These are phyloP conservation scores for Apiospora sp. DNA, from an alignment of 2,329 filamentous ascomycete genomes.

Conservation along the genomic window DNA sequence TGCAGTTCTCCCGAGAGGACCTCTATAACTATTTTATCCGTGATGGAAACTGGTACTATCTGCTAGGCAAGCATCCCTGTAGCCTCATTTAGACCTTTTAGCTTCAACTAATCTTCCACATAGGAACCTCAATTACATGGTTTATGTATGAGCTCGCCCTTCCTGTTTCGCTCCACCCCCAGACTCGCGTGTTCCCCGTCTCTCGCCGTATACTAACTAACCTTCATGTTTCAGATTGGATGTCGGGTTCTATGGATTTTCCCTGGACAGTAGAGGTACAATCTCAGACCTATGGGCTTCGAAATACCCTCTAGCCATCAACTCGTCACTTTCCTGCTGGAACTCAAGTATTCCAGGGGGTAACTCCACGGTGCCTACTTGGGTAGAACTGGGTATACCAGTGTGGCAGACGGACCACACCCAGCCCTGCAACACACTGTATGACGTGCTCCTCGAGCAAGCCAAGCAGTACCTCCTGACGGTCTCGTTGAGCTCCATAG, in stretches of 20 bases:
- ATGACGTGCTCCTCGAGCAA: conserved; percentile 59
- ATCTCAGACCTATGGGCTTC: conserved; percentile 54
- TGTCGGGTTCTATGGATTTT: conserved; percentile 65
- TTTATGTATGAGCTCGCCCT: conserved; percentile 27
- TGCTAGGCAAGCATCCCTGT: conserved; percentile 41
- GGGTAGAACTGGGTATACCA: conserved; percentile 50
- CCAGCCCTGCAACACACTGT: conserved; percentile 59
- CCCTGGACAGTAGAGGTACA: conserved; percentile 54
- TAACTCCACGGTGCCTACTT: conserved; percentile 52
- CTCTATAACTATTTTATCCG: conserved; percentile 59
- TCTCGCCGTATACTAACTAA: conserved; percentile 26
- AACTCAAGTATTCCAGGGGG: conserved; percentile 52
- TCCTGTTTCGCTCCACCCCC: neutral
- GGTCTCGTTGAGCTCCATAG: conserved; percentile 59
- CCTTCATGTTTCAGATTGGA: conserved; percentile 49
- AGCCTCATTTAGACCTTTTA: neutral
- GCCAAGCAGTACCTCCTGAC: conserved; percentile 61
- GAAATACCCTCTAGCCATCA: conserved; percentile 42
- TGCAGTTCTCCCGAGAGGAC: conserved; percentile 58
- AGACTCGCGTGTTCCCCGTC: neutral
- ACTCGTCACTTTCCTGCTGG: conserved; percentile 54
- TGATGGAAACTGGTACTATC: conserved; percentile 55
- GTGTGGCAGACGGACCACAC: conserved; percentile 59
- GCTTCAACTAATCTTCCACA: neutral
- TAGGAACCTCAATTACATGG: conserved; percentile 31